A percentile compares a stretch with the other conserved stretches of the same genome.
Conservation (phyloP, 177 flowering plant genomes). For the Vitis hybrid region DNA sequence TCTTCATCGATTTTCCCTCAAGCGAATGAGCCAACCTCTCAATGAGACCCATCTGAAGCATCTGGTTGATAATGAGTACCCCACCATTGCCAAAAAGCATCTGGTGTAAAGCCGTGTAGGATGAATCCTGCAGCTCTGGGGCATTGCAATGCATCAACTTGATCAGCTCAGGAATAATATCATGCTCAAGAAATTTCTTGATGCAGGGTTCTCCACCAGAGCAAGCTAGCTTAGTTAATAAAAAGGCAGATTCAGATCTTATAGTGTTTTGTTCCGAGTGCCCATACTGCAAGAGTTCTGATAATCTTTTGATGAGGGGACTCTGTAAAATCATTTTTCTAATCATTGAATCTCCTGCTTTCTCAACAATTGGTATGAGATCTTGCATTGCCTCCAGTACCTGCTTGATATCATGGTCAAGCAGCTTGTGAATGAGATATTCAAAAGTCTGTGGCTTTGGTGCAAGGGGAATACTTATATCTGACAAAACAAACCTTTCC, state of each 20-base stretch:
- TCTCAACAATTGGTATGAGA: slow-evolving; percentile 41
- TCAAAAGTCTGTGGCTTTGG: slow-evolving; percentile 39
- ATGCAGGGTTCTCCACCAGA: slow-evolving; percentile 48
- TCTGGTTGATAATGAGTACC: slow-evolving; percentile 24
- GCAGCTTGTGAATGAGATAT: slow-evolving; percentile 34
- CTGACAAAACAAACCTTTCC: slow-evolving; percentile 37
- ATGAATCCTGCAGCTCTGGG: slow-evolving; percentile 45
- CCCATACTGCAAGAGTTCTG: slow-evolving; percentile 26
- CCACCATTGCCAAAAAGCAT: slow-evolving; percentile 45
- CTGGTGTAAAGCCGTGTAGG: slow-evolving; percentile 47
- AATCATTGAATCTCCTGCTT: slow-evolving; percentile 33
- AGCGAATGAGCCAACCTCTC: slow-evolving; percentile 35
- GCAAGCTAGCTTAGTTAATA: slow-evolving; percentile 45
- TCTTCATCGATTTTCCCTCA: slow-evolving; percentile 33
- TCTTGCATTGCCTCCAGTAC: slow-evolving; percentile 46
- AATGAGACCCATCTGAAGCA: slow-evolving; percentile 29
- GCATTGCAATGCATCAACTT: slow-evolving; percentile 46
- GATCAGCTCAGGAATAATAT: slow-evolving; percentile 36
- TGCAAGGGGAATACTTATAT: slow-evolving; percentile 17
- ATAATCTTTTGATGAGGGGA: slow-evolving; percentile 33
- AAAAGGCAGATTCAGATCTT: slow-evolving; percentile 39
- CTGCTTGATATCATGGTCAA: slow-evolving; percentile 25
- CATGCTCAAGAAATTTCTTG: slow-evolving; percentile 33
- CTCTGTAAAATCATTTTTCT: slow-evolving; percentile 41
- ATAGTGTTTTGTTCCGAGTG: slow-evolving; percentile 23